Evolutionary conservation across 495 filamentous ascomycete genomes (phyloP), one percentile per base, ranked within the genome.

Genomic region (Tuber umbilicatum): DNA sequence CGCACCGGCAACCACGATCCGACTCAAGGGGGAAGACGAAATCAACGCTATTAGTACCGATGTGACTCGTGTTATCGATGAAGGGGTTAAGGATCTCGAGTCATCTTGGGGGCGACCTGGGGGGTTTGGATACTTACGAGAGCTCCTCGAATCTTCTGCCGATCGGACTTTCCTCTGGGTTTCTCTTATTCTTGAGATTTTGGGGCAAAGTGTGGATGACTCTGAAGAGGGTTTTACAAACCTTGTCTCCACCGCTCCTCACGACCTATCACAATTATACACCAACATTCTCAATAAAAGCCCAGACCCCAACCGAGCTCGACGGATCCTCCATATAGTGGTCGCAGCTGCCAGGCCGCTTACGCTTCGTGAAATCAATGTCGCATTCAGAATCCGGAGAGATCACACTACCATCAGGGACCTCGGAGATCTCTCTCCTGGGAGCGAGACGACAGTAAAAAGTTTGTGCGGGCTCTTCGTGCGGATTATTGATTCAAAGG

Each of bases 341-440:
- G 12, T 42, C 10, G 41, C 41, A 16, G 41, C 41, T 14, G 41
- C 41, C 10, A 42, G 41, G 41, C 41, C 41, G 2, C 78, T 86
- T 23, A 81, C 80, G 7, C 71, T 83, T 4, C 47, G 68, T 12
- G 85, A 86, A 77, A 81, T 86, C 75, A 81, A 83, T 38, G 82
- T 86, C 70, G 85, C 85, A 3, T 68, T 86, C 7, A 79, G 74
- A 37, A 82, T 85, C 19, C 77, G 80, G 50, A 27, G 77, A 40
- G 47, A 75, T 35, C 38, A 80, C 19, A 73, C 70, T 70, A 79
- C 78, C 12, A 64, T 73, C 47, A 68, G 76, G 70, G 80, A 85
- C 31, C 80, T 85, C 38, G 45, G 79, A 19, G 40, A 81, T 0
- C 35, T 23, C 9, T 12, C 40, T 14, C 39, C 0, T 7, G 2